Evolutionary conservation across 2,329 filamentous ascomycete species (phyloP), one percentile per base, ranked within the genome.

Genomic region (Coleophoma cylindrospora): DNA sequence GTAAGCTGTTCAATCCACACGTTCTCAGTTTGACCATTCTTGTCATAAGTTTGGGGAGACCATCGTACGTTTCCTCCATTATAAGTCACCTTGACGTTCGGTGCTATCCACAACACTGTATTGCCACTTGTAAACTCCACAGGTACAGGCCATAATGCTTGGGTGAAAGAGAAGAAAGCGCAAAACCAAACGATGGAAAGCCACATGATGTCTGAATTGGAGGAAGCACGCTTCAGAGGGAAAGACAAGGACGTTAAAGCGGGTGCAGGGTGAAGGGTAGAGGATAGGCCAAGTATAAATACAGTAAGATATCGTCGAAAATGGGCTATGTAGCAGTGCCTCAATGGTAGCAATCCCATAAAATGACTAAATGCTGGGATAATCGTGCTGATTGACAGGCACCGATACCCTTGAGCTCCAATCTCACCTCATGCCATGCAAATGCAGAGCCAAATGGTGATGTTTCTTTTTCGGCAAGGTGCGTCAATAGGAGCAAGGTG

Each of bases 91-190:
- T 69, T 60, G 51, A 84, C 64, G 55, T 69, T 68, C 53, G 74
- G 66, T 53, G 72, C 69, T 59, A 84, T 77, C 66, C 76, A 80
- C 54, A 84, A 66, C 33, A 73, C 69, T 10, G 70, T 70, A 56
- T 72, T 72, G 50, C 81, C 81, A 14, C 73, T 77, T 41, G 70
- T 74, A 48, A 77, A 70, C 37, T 69, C 70, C 48, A 69, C 68
- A 2, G 81, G 81, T 19, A 73, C 69, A 12, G 81, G 81, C 81
- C 81, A 84, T 52, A 84, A 63, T 13, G 80, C 80, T 17, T 53
- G 34, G n/a, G 54, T 59, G 40, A 47, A 54, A 43, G 33, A 52
- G 11, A 53, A 36, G 19, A 63, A 48, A 44, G 53, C 37, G 40
- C 54, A 51, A 15, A 63, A 33, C 36, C 55, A 47, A 52, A 48